Conservation (phyloP, 1,284 basidiomycete genomes). For the Ceratorhiza oryzae-sativae region DNA sequence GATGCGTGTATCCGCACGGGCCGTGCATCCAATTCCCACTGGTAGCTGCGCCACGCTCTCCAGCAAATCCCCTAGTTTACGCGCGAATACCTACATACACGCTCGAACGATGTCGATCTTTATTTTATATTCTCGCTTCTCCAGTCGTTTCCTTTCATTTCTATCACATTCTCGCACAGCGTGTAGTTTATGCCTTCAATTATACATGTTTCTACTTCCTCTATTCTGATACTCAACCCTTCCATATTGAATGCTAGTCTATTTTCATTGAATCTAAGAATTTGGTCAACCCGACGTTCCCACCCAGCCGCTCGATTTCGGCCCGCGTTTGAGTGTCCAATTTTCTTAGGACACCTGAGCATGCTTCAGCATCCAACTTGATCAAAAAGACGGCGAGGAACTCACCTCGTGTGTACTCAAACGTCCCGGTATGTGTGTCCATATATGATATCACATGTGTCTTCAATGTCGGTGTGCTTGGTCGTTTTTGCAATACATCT, state of each 20-base stretch:
- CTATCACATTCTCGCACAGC: no score
- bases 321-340: constrained; percentile 63
- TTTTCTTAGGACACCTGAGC: constrained; percentile 57
- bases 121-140: no score
- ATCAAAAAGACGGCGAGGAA: background rate
- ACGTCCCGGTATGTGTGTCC: constrained; percentile 70
- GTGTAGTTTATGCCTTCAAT: no score
- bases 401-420: constrained; percentile 68
- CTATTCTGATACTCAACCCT: no score
- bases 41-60: no score
- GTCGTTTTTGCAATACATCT: constrained; percentile 91
- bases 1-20: no score
- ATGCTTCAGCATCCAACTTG: background rate
- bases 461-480: constrained; percentile 80
- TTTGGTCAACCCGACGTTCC: constrained; percentile 59
- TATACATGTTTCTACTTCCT: no score
- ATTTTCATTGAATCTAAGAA: constrained; percentile 55
- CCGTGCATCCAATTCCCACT: no score
- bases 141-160: no score
- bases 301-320: constrained; percentile 66
- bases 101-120: no score
- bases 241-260: constrained; percentile 11
- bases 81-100: no score
- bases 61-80: no score
- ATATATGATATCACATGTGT: constrained; percentile 81